Percentiles rank a stretch among this genome's conserved stretches.
Evolutionary conservation across 352 stramenopile genomes (phyloP).

Genomic region (Globisporangium paddicum): DNA sequence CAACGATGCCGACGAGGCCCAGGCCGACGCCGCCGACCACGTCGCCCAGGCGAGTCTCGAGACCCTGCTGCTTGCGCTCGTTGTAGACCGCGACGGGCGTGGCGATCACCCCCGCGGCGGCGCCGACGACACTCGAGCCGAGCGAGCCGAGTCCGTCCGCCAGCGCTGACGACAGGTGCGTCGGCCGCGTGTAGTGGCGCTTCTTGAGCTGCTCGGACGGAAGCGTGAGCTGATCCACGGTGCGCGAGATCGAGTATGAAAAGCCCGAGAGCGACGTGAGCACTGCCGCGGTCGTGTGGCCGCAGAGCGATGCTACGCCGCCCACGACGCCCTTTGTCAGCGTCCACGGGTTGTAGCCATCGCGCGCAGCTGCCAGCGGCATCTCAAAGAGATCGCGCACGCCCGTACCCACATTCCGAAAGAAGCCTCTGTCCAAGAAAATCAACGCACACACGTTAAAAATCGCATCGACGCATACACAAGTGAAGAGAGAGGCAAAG

Average conservation of each 20-base stretch:
- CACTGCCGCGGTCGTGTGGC: conserved; percentile 59
- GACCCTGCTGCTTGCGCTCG: conserved; percentile 55
- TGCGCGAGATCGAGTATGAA: conserved; percentile 76
- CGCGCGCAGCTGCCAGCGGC: conserved; percentile 50
- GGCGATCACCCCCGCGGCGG: conserved; percentile 67
- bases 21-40: conserved; percentile 71
- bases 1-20: conserved; percentile 74
- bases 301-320: conserved; percentile 66
- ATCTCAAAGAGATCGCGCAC: conserved; percentile 79
- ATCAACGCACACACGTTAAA: background rate
- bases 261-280: conserved; percentile 77
- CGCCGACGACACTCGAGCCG: conserved; percentile 70
- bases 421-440: conserved; percentile 46
- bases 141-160: conserved; percentile 61
- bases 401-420: conserved; percentile 61
- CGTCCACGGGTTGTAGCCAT: conserved; percentile 75
- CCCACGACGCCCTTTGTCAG: conserved; percentile 67
- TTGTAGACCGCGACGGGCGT: conserved; percentile 75
- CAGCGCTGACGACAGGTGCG: conserved; percentile 56
- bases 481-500: background rate
- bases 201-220: conserved; percentile 51
- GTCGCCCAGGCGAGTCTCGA: conserved; percentile 53
- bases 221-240: conserved; percentile 76
- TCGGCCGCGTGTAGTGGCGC: conserved; percentile 63
- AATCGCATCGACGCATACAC: background rate